phyloP scores from a whole-genome alignment of 2,329 filamentous ascomycete genomes.

The Pestalotiopsis sp. region DNA sequence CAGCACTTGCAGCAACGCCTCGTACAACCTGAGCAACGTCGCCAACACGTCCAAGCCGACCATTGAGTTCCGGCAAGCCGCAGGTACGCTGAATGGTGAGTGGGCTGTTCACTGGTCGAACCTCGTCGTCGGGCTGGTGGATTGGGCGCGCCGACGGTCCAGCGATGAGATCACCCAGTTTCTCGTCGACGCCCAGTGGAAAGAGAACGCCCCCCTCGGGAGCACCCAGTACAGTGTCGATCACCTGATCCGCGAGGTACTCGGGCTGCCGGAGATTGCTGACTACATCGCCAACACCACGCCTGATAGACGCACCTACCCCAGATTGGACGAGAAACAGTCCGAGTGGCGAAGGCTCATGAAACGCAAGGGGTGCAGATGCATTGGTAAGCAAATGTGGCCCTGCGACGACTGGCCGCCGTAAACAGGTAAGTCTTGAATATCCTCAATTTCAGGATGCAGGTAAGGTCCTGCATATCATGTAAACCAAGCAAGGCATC shows the following conservation, averaged over 20 bases:
- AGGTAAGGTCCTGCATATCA: not conserved
- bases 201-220: not conserved
- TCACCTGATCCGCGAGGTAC: not conserved
- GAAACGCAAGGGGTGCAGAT: not conserved
- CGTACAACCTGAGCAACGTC: not conserved
- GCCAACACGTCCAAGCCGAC: not conserved
- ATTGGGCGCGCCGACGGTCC: not conserved
- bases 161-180: not conserved
- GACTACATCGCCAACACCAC: not conserved
- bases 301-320: not conserved
- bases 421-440: not conserved
- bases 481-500: not conserved
- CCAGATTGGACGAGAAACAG: not conserved
- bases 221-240: too few relatives aligned
- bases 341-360: not conserved
- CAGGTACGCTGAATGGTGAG: not conserved
- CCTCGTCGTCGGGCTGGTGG: not conserved
- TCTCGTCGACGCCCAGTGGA: not conserved
- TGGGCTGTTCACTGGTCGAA: not conserved
- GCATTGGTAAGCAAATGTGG: not conserved
- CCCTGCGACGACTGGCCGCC: not conserved
- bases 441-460: not conserved
- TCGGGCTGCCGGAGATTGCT: not conserved
- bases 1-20: not conserved
- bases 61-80: constrained; percentile 1